These are phyloP conservation scores for Phaeotremella skinneri DNA, from an alignment of 768 basidiomycete species.

Conservation along the genomic window DNA sequence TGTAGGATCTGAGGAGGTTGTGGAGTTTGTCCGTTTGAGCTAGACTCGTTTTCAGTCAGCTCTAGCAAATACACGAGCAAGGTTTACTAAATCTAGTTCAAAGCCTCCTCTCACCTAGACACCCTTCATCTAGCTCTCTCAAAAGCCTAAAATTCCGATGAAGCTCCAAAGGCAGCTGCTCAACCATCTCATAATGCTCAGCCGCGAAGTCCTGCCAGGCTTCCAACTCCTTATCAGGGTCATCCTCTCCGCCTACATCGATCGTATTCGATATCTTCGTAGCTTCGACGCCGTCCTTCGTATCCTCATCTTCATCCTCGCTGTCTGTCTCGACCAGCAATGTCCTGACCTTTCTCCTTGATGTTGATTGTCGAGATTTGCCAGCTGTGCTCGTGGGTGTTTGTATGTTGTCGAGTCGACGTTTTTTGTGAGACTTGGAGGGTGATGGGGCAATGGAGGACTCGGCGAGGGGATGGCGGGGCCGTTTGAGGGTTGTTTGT, in stretches of 20 bases:
- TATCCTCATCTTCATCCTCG: conserved; percentile 2
- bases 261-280: neutral
- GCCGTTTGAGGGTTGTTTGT: neutral
- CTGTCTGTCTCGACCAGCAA: neutral
- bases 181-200: conserved; percentile 50
- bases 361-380: neutral
- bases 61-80: neutral
- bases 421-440: neutral
- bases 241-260: conserved; percentile 4
- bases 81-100: conserved; percentile 5
- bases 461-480: neutral
- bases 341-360: neutral
- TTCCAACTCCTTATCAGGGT: conserved; percentile 34
- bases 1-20: conserved; percentile 36
- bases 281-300: neutral
- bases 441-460: neutral
- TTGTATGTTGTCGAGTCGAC: neutral
- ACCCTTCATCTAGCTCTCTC: conserved; percentile 50
- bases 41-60: conserved; percentile 1
- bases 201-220: conserved; percentile 47
- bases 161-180: conserved; percentile 51
- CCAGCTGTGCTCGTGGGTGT: neutral
- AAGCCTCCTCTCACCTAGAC: conserved; percentile 29
- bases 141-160: conserved; percentile 51
- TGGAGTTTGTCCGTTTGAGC: conserved; percentile 42